Base-by-base conservation (phyloP, 2,329 filamentous ascomycete species). In the Leptographium procerum region DNA sequence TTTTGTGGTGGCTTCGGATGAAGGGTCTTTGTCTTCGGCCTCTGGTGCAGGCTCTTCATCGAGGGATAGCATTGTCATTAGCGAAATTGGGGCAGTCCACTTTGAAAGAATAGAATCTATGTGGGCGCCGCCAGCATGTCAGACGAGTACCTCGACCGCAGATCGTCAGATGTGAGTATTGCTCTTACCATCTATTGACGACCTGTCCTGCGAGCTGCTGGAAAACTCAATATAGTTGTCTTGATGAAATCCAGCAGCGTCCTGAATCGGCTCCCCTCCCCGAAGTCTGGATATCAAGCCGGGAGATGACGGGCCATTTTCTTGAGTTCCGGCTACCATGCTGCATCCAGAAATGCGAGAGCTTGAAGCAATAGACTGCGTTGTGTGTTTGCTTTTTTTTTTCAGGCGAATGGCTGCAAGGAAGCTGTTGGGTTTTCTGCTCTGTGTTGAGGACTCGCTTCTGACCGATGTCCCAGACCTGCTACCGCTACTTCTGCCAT, bases 101-200 rank as follows among this genome's bases (percentile, higher is more conserved):
- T 70, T 75, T 0, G 77, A 78, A 34, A 75, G 66, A 3, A 74
- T 70, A 5, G 77, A 78, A 56, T 77, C 77, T 70, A 56, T 53
- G n/a, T 1, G 13, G n/a, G 22, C 19, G 34, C 31, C 40, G 14
- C 29, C 13, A n/a, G 3, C 1, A 28, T 1, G 54, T 48, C 14
- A 48, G 54, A 31, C 48, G 6, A 34, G 11, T 7, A 22, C 13
- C 2, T 1, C 1, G 26, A 10, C 5, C 31, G 28, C 16, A 34
- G 3, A 29, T 19, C 24, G 9, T 19, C n/a, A 34, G 26, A 2
- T 11, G 19, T 4, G 4, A 14, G 10, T 4, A 19, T 19, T 8
- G 13, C 10, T 34, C 59, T 61, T 33, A 62, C 61, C 60, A 19
- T 63, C 61, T 14, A 59, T 57, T 4, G 61, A 62, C 10, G 60